phyloP scores from a whole-genome alignment of 176 grass and related monocot species.

The Musa acuminata region DNA sequence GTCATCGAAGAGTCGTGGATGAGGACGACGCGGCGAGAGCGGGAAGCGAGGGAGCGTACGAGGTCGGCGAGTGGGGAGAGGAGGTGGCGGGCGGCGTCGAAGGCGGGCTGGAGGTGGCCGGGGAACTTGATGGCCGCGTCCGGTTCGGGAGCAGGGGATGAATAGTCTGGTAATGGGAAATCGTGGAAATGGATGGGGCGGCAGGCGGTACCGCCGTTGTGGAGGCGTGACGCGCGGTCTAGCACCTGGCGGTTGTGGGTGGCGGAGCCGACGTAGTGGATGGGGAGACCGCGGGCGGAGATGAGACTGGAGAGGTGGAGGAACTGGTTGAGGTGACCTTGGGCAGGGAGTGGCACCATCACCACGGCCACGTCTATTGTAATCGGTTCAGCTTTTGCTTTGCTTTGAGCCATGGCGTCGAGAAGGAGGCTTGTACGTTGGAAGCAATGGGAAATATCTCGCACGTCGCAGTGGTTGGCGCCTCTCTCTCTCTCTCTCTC shows the following conservation, averaged over 20 bases:
- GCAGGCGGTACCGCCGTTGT: background rate
- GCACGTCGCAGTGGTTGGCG: too few species aligned
- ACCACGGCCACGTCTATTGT: background rate
- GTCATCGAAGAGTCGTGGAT: conserved; percentile 1
- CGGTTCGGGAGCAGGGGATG: background rate
- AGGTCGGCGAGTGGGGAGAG: background rate
- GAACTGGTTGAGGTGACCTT: conserved; percentile 11
- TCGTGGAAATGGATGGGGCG: background rate
- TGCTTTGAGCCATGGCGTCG: background rate
- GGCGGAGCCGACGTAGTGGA: conserved; percentile 16
- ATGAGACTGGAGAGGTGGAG: conserved; percentile 3
- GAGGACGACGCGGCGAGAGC: conserved; percentile 10
- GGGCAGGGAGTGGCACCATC: background rate
- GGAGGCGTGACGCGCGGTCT: background rate
- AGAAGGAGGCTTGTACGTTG: too few species aligned
- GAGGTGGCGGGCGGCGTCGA: background rate
- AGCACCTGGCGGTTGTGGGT: background rate
- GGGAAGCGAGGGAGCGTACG: background rate
- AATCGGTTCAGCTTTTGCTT: too few species aligned
- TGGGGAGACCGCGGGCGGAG: conserved; percentile 7
- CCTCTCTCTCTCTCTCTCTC: too few species aligned
- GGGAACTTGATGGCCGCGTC: conserved; percentile 27
- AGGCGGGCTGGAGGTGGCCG: conserved; percentile 12
- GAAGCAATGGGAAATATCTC: too few species aligned
- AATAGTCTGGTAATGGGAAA: background rate